These are phyloP conservation scores for Hypoxylon sp. DNA, from an alignment of 2,329 filamentous ascomycete genomes.

Conservation along the genomic window DNA sequence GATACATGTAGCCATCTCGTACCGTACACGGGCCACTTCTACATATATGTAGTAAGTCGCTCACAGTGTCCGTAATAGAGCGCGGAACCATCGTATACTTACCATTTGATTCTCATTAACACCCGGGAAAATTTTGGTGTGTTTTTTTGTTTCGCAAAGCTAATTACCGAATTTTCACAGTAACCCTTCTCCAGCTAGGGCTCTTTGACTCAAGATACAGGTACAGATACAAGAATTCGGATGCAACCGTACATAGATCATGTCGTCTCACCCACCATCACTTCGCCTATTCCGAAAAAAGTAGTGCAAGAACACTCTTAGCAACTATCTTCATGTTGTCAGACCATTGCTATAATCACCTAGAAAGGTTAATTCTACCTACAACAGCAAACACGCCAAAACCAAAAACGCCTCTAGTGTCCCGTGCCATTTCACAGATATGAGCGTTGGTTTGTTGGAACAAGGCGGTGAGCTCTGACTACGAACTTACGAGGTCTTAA, in stretches of 20 bases:
- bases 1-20: conserved; percentile 12
- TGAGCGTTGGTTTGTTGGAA: conserved; percentile 16
- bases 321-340: conserved; percentile 18
- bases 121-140: not conserved
- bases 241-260: conserved; percentile 40
- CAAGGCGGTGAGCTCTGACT: conserved; percentile 42
- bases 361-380: conserved; percentile 13
- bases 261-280: conserved; percentile 35
- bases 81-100: conserved; percentile 9
- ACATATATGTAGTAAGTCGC: too few relatives aligned
- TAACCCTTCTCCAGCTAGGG: conserved; percentile 24
- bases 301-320: conserved; percentile 36
- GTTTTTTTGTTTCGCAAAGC: conserved; percentile 2
- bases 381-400: conserved; percentile 18
- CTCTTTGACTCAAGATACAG: conserved; percentile 24
- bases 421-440: conserved; percentile 30
- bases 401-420: conserved; percentile 24
- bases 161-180: conserved; percentile 34
- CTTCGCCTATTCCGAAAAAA: conserved; percentile 41
- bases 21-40: conserved; percentile 11
- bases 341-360: conserved; percentile 11
- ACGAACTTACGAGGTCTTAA: conserved; percentile 26
- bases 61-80: conserved; percentile 28
- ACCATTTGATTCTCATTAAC: not conserved
- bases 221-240: conserved; percentile 29